A percentile compares a stretch with the other conserved stretches of the same genome.
Evolutionary conservation across 1,139 yeast species (phyloP).

Genomic region (Sugiyamaella paludigena): DNA sequence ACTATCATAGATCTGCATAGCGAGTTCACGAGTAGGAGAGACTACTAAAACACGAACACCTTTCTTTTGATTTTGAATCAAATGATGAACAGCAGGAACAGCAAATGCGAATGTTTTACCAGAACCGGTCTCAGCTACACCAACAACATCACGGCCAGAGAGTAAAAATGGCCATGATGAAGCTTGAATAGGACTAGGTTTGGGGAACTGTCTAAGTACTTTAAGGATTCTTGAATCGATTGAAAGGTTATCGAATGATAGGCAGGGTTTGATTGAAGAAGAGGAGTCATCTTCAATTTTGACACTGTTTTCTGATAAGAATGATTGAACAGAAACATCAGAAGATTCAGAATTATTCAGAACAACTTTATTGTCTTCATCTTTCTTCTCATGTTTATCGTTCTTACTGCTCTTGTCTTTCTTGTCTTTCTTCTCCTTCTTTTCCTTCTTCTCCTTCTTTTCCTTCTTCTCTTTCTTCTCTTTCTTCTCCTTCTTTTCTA

Average conservation of each 20-base stretch:
- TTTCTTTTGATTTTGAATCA: slow-evolving; percentile 37
- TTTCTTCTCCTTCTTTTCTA: slow-evolving; percentile 26
- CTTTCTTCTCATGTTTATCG: slow-evolving; percentile 49
- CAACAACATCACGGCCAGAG: slow-evolving; percentile 80
- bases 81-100: slow-evolving; percentile 87
- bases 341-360: slow-evolving; percentile 18
- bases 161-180: slow-evolving; percentile 93
- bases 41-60: slow-evolving; percentile 78
- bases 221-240: slow-evolving; percentile 60
- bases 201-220: slow-evolving; percentile 54
- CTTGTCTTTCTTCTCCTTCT: slow-evolving; percentile 43
- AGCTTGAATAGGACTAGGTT: slow-evolving; percentile 97
- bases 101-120: slow-evolving; percentile 98
- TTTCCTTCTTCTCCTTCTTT: slow-evolving; percentile 33
- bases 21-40: slow-evolving; percentile 97
- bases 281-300: slow-evolving; percentile 65
- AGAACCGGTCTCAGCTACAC: slow-evolving; percentile 98
- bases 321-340: slow-evolving; percentile 32
- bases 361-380: slow-evolving; percentile 39
- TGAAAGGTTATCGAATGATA: slow-evolving; percentile 61
- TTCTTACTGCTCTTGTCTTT: slow-evolving; percentile 46
- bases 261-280: slow-evolving; percentile 57
- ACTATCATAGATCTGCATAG: slow-evolving; percentile 89
- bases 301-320: slow-evolving; percentile 70
- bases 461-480: slow-evolving; percentile 28